Base-by-base conservation (phyloP, 768 basidiomycete genomes). In the Brasilioporus rufonigricans region DNA sequence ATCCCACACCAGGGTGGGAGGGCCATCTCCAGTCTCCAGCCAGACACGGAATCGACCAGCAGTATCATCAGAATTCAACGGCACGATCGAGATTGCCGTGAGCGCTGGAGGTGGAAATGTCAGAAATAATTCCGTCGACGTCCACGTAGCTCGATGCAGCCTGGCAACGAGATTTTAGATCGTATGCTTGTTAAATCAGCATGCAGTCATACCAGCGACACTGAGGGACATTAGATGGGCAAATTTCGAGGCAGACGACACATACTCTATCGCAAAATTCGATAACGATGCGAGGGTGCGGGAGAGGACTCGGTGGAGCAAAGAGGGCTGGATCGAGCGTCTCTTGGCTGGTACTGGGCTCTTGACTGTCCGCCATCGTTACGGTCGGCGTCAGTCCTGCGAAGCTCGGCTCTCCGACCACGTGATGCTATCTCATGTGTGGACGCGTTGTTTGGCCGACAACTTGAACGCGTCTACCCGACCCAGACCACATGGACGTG, bases 231-330 rank as follows among this genome's bases (percentile, higher is more conserved):
- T 62, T 7, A 67, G 53, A 47, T 13, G 46, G 26, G 39, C 24
- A 9, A 39, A 1, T 8, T 18, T 44, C 8, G 32, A 23, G 33
- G 50, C 13, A 32, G 51, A 52, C 48, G 47, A 48, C 16, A 13
- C 88, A 65, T 66, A 93, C 91, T 75, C 92, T 77, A 69, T 95
- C 91, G 70, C 94, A 98, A 66, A 93, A 98, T 70, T 98, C 94
- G 58, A 98, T 89, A 8, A 80, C 80, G n/a, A 96, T 73, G 27
- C 80, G 80, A 3, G 89, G 83, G 11, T 56, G n/a, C 6, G 67
- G 70, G 32, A 77, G 65, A 21, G 77, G 72, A 8, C 67, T 69
- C 3, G 86, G 87, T 52, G 81, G 79, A 11, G 80, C 68, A 65
- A 89, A 88, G 0, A 80, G 80, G 0, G 78, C 67, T 3, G 78